Base-by-base conservation (phyloP, 202 grass and related monocot species). In the Schoenoplectus triqueter region DNA sequence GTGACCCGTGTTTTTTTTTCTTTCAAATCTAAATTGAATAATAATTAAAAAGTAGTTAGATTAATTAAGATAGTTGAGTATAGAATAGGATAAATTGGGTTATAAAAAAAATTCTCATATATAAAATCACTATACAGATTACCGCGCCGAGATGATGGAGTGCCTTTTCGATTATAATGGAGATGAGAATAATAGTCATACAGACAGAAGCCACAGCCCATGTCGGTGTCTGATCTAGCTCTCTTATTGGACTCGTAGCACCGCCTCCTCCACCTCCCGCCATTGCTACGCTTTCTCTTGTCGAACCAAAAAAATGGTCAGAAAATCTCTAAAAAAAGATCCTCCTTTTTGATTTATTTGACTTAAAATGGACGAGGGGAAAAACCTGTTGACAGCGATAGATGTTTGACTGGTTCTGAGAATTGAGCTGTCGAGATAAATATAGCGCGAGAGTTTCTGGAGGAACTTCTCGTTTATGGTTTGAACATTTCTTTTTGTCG, bases 161-260 rank as follows among this genome's bases (percentile, higher is more conserved):
- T 0, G 72, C 88, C 82, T 92, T 93, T 86, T 97, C 94, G 10
- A 97, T 88, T 42, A 97, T 76, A 84, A 97, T 93, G 82, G 94
- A 97, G 82, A 97, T 89, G 85, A 97, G 19, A 50, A 97, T 64
- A 85, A 97, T 97, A 81, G 92, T 62, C 68, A 89, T 86, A 87
- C 88, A 91, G 22, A 97, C 94, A 15, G 94, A 97, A 64, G 94
- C 86, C 3, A 97, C 94, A 52, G 94, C 94, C 94, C 94, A 97
- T 62, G 91, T 97, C 64, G 94, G 91, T 39, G 94, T 97, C 86
- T 92, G 89, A 86, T 93, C 94, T 2, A 97, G 94, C 89, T 97
- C 91, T n/a, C 94, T 85, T 82, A 82, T 82, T 1, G 63, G 63
- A 82, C 80, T 67, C 78, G 87, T 13, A 64, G 71, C 88, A 11